Percentiles rank a stretch among this genome's conserved stretches.
These are phyloP conservation scores for Lactuca sativa DNA, from an alignment of 129 eudicot genomes.

Conservation along the genomic window DNA sequence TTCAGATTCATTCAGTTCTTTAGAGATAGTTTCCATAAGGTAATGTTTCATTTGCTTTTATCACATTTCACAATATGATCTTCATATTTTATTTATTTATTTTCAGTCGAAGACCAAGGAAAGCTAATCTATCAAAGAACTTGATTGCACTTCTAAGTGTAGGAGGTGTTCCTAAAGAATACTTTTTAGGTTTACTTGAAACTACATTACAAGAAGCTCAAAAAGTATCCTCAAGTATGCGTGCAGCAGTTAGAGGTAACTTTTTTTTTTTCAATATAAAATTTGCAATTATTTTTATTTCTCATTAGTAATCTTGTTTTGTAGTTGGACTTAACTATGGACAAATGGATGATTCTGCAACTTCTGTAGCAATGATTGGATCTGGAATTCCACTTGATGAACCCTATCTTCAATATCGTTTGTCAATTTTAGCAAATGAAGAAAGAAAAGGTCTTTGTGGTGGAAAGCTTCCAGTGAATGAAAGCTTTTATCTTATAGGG, in stretches of 20 bases:
- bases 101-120: slow-evolving; percentile 58
- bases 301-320: slow-evolving; percentile 5
- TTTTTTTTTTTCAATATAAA: not conserved
- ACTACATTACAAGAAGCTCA: slow-evolving; percentile 52
- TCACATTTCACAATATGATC: not conserved
- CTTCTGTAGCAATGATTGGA: slow-evolving; percentile 56
- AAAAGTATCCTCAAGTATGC: slow-evolving; percentile 41
- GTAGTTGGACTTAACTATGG: slow-evolving; percentile 64
- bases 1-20: slow-evolving; percentile 46
- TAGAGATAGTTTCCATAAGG: slow-evolving; percentile 72
- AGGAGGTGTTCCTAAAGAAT: slow-evolving; percentile 77
- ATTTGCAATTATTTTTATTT: not conserved
- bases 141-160: slow-evolving; percentile 61
- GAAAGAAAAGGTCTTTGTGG: slow-evolving; percentile 33
- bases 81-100: not conserved
- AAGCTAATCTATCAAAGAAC: slow-evolving; percentile 47
- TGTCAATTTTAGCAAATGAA: slow-evolving; percentile 27
- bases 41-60: slow-evolving; percentile 23
- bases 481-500: slow-evolving; percentile 34
- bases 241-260: slow-evolving; percentile 71
- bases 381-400: slow-evolving; percentile 58
- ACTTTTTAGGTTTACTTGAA: slow-evolving; percentile 42
- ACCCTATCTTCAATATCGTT: slow-evolving; percentile 33
- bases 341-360: slow-evolving; percentile 44
- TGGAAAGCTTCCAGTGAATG: slow-evolving; percentile 28